These are phyloP conservation scores for Phoma sp. DNA, from an alignment of 2,329 filamentous ascomycete species.

Conservation along the genomic window DNA sequence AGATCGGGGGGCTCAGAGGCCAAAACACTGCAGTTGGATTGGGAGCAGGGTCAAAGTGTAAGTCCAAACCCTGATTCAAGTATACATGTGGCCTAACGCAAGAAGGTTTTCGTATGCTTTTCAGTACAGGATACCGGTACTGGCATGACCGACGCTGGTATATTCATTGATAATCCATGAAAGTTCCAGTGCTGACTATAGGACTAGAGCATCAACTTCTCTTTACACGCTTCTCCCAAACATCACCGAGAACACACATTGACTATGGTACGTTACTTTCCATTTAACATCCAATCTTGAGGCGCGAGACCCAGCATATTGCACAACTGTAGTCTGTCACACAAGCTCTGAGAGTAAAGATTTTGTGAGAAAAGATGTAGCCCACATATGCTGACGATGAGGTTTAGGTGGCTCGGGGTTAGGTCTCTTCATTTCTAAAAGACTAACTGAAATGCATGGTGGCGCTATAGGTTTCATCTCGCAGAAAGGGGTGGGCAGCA, in stretches of 20 bases:
- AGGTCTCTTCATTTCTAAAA: constrained; percentile 42
- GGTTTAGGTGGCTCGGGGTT: constrained; percentile 42
- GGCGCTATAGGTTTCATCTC: constrained; percentile 40
- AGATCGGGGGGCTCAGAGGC: constrained; percentile 20
- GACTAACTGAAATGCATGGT: constrained; percentile 42
- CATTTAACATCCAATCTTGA: background rate
- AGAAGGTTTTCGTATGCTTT: constrained; percentile 47
- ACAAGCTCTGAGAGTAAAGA: background rate
- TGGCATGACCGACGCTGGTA: constrained; percentile 43
- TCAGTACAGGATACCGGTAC: constrained; percentile 51
- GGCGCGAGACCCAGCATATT: background rate
- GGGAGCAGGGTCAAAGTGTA: constrained; percentile 38
- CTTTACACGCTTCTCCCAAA: constrained; percentile 43
- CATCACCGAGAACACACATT: constrained; percentile 44
- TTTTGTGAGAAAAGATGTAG: no score
- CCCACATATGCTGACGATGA: background rate
- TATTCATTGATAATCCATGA: background rate
- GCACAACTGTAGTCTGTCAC: background rate
- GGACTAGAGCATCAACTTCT: constrained; percentile 42
- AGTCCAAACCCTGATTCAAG: background rate
- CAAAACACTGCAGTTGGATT: constrained; percentile 37
- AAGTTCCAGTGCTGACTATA: background rate
- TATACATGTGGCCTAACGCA: background rate
- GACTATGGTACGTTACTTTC: constrained; percentile 36
- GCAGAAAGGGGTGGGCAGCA: constrained; percentile 35